These are phyloP conservation scores for Laguncularia racemosa DNA, from an alignment of 345 rosid genomes.

Conservation along the genomic window DNA sequence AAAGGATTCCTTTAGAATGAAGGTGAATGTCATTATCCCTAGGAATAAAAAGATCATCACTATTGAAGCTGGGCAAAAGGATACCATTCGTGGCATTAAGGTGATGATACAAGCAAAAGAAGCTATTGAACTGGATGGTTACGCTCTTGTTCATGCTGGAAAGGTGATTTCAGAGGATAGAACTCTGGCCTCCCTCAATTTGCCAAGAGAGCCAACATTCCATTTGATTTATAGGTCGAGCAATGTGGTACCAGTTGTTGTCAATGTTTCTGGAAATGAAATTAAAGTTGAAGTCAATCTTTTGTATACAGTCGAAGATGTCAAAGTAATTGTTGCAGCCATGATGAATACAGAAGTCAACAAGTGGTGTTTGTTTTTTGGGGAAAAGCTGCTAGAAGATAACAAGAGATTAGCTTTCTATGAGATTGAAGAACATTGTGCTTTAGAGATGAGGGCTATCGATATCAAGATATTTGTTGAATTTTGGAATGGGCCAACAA, in stretches of 20 bases:
- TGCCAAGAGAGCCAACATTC: constrained; percentile 16
- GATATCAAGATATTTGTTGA: no score
- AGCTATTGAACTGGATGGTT: constrained; percentile 17
- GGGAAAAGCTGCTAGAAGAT: constrained; percentile 21
- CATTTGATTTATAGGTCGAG: constrained; percentile 15
- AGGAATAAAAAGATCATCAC: constrained; percentile 5
- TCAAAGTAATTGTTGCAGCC: constrained; percentile 21
- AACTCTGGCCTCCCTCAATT: constrained; percentile 16
- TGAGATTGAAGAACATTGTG: constrained; percentile 15
- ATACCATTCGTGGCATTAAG: constrained; percentile 21
- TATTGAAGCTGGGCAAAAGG: constrained; percentile 14
- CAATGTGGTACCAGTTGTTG: constrained; percentile 16
- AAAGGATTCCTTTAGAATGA: constrained; percentile 1
- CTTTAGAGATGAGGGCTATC: no score
- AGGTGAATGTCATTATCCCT: constrained; percentile 18
- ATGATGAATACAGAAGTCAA: constrained; percentile 1
- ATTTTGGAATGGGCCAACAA: no score
- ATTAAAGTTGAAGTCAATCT: constrained; percentile 7
- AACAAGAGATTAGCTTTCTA: constrained; percentile 25
- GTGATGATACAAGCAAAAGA: constrained; percentile 15
- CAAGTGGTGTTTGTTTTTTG: constrained; percentile 5
- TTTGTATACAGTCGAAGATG: constrained; percentile 11
- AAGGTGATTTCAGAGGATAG: constrained; percentile 18
- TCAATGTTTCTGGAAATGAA: constrained; percentile 16
- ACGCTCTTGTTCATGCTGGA: constrained; percentile 21